phyloP scores from a whole-genome alignment of 148 eudicot genomes.

The Cornus controversa region DNA sequence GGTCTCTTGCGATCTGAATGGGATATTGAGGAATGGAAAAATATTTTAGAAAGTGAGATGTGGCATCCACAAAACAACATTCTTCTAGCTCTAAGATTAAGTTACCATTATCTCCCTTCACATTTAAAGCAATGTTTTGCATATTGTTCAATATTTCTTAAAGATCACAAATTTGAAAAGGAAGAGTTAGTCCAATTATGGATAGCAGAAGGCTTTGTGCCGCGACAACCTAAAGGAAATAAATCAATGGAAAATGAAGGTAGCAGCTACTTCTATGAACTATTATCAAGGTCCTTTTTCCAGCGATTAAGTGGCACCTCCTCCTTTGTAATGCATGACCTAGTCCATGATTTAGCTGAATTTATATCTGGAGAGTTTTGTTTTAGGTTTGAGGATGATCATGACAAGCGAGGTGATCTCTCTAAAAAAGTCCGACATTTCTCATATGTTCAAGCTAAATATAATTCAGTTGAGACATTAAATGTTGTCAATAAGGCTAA shows the following conservation, averaged over 20 bases:
- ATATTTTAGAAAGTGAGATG: too few relatives aligned
- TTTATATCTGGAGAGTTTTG: too few relatives aligned
- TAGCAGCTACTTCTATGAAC: too few relatives aligned
- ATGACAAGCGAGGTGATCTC: not conserved
- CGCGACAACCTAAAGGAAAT: not conserved
- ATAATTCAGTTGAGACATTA: too few relatives aligned
- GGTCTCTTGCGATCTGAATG: conserved; percentile 14
- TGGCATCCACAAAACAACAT: not conserved
- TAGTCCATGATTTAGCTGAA: not conserved
- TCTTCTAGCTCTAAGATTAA: conserved; percentile 17
- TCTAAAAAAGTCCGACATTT: not conserved
- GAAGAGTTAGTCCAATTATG: conserved; percentile 13
- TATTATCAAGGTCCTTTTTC: too few relatives aligned
- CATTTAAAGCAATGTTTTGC: conserved; percentile 23
- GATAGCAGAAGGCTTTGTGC: conserved; percentile 24
- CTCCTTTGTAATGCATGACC: not conserved
- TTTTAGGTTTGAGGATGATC: not conserved
- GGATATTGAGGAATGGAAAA: conserved; percentile 14
- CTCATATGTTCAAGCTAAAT: not conserved
- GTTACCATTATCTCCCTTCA: conserved; percentile 26
- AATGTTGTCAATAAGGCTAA: not conserved
- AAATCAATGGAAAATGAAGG: not conserved
- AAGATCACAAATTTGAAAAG: too few relatives aligned
- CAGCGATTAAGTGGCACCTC: not conserved
- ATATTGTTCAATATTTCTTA: too few relatives aligned